Base-by-base conservation (phyloP, 805 yeast species). In the Pichia membranifaciens region DNA sequence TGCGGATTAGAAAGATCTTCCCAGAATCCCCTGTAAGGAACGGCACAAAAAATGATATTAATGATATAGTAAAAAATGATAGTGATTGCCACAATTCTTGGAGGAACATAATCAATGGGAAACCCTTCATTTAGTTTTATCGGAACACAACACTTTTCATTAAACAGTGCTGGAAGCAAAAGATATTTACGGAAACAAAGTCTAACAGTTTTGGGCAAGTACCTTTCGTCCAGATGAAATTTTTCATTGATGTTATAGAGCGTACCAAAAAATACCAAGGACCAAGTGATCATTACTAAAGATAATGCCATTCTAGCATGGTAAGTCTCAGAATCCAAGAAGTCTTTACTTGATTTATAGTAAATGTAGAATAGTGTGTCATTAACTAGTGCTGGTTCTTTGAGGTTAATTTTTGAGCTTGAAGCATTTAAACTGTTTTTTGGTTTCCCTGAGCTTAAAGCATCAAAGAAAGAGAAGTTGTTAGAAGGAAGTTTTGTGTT, bases 201-300 rank as follows among this genome's bases (percentile, higher is more conserved):
- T 10, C 31, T 31, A 8, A 41, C 5, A 21, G 2, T n/a, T 10
- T 35, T 40, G 5, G 51, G 49, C 22, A 41, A 17, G 12, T 29
- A 16, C 10, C 2, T 4, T 32, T 41, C 38, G 34, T 42, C 43
- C 5, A 48, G 21, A 23, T 45, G 43, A 15, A 35, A 45, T 31
- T 41, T 48, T 13, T 41, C 40, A 21, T 34, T 5, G 28, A 17
- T 5, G 16, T 48, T 48, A 25, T 37, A 45, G 16, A 36, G 5
- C 21, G 41, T 22, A n/a, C 48, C 51, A 23, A 31, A 12, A 5
- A 49, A 28, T 7, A 49, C 51, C 15, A 45, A 28, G 8, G 38
- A 17, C 51, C 51, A 49, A 13, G 51, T 21, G 7, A 49, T 49
- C 47, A 45, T 49, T 8, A 49, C 46, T 13, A 45, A 38, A 10